Evolutionary conservation across 2,329 filamentous ascomycete genomes (phyloP).

Genomic region (Simplicillium sp.): DNA sequence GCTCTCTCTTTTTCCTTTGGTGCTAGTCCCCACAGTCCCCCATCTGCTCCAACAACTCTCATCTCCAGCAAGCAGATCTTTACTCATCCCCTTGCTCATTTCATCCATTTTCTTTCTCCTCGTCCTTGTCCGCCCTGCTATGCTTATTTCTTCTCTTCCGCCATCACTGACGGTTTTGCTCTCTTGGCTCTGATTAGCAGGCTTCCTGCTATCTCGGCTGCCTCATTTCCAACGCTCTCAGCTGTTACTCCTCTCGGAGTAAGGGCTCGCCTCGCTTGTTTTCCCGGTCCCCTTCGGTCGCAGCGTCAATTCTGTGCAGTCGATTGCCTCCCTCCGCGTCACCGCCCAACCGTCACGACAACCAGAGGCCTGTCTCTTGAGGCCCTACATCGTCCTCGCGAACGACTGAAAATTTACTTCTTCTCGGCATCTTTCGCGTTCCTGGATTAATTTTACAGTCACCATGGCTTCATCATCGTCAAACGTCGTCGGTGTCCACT

Average conservation of each 20-base stretch:
- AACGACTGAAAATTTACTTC: background rate
- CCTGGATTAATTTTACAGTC: slow-evolving; percentile 9
- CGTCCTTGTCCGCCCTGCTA: background rate
- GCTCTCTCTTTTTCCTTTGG: background rate
- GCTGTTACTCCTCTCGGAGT: background rate
- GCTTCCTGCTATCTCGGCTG: too few species aligned
- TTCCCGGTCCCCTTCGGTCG: background rate
- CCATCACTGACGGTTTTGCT: background rate
- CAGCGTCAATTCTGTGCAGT: background rate
- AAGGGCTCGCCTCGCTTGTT: background rate
- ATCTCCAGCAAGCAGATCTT: slow-evolving; percentile 10
- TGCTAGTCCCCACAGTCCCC: background rate
- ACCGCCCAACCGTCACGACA: too few species aligned
- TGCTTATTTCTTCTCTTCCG: background rate
- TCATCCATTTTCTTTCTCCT: slow-evolving; percentile 1
- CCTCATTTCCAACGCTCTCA: background rate
- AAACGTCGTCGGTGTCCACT: slow-evolving; percentile 97
- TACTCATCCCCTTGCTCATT: slow-evolving; percentile 7
- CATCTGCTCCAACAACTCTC: slow-evolving; percentile 11
- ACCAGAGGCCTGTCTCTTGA: background rate
- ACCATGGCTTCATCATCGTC: slow-evolving; percentile 81
- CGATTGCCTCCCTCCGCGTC: too few species aligned
- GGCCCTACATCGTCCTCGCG: background rate
- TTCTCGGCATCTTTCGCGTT: background rate
- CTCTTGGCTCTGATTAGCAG: too few species aligned